These are phyloP conservation scores for Nicotiana tomentosiformis DNA, from an alignment of 257 asterid species.

Conservation along the genomic window DNA sequence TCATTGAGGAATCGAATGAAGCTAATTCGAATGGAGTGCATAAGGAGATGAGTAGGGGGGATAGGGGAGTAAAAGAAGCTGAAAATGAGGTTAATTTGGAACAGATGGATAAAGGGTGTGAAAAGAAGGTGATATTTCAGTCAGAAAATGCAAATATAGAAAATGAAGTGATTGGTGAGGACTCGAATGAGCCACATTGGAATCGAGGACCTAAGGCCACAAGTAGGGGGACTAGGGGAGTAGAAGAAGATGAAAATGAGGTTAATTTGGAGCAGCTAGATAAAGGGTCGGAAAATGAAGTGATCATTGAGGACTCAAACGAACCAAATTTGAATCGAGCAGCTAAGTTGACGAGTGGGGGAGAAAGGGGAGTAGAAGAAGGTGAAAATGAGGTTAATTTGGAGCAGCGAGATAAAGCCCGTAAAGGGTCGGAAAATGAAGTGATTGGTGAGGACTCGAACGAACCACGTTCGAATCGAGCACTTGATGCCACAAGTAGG, in stretches of 20 bases:
- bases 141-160: no score
- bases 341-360: neutral
- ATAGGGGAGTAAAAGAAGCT: no score
- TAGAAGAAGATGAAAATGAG: no score
- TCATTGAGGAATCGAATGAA: neutral
- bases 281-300: neutral
- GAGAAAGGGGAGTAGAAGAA: neutral
- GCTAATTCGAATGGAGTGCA: neutral
- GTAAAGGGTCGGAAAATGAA: constrained; percentile 14
- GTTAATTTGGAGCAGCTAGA: no score
- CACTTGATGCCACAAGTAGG: neutral
- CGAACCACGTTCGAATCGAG: neutral
- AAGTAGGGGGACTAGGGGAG: no score
- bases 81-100: no score
- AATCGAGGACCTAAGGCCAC: no score
- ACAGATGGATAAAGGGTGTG: no score
- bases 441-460: constrained; percentile 4
- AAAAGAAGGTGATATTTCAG: no score
- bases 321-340: neutral
- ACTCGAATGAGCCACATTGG: no score
- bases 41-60: neutral
- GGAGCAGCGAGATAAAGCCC: neutral
- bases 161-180: no score
- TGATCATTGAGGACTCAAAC: neutral
- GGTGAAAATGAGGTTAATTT: constrained; percentile 1